Evolutionary conservation across 176 grass and related monocot genomes (phyloP), one percentile per base, ranked within the genome.

Genomic region (Eleusine coracana): DNA sequence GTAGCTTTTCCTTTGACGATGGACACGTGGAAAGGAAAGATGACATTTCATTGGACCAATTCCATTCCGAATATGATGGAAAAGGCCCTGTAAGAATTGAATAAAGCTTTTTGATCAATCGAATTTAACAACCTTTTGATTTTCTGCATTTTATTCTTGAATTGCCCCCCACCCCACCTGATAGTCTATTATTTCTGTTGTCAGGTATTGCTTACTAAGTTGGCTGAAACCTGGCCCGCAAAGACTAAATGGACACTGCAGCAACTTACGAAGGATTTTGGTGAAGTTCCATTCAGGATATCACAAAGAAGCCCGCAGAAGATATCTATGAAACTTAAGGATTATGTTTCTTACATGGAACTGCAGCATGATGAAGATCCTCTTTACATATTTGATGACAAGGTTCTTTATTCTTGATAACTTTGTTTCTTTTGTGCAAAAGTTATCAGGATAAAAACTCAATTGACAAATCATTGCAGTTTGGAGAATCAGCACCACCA

Each of bases 361-460:
- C 73, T 85, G 63, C 96, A 98, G 80, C 96, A 93, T 87, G 96
- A 98, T 12, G 96, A 98, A 91, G 96, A 98, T 63, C 96, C 96
- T 74, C 89, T 98, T 49, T 98, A 98, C 82, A 95, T 98, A 54
- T 98, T 98, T 92, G 92, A 98, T 49, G 93, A 98, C 54, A 95
- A 98, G 87, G 93, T 98, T 70, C 7, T 81, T 5, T 55, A 54
- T 68, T 25, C 11, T 39, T 55, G 25, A 62, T 62, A 68, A 62
- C 40, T 79, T 78, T 23, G 56, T 73, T 86, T 86, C 61, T 23
- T 50, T 78, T 68, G 4, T 73, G 48, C 21, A 73, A 39, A 67
- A 77, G 34, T 72, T 78, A 50, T 17, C 48, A 45, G 27, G 10
- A 76, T 37, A 84, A 77, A 63, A 48, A 73, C 52, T 89, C 20